These are phyloP conservation scores for Ceratonia siliqua DNA, from an alignment of 306 rosid species.

Conservation along the genomic window DNA sequence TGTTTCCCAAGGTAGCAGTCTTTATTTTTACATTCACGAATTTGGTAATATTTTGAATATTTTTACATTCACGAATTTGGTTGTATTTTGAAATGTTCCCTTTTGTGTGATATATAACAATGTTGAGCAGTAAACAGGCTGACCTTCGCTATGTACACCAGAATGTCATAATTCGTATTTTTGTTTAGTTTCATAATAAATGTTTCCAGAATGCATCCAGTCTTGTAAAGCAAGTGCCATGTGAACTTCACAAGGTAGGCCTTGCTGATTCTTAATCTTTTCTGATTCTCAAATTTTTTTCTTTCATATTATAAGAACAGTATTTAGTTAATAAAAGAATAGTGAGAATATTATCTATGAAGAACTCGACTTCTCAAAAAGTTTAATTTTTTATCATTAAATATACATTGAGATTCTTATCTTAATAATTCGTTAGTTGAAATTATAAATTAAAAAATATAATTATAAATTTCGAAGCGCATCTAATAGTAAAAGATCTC, in stretches of 20 bases:
- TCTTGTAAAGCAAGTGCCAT: background rate
- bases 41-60: background rate
- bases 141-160: background rate
- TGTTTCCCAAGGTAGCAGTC: background rate
- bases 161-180: background rate
- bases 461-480: too few relatives aligned
- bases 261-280: background rate
- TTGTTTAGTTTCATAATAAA: background rate
- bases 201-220: background rate
- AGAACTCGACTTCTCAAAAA: too few relatives aligned
- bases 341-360: too few relatives aligned
- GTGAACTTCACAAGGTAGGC: background rate
- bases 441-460: too few relatives aligned
- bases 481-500: too few relatives aligned
- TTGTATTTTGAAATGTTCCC: background rate
- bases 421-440: too few relatives aligned
- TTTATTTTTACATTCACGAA: background rate
- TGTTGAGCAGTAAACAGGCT: background rate
- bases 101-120: background rate
- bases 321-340: background rate
- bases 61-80: background rate
- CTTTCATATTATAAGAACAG: background rate
- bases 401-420: too few relatives aligned
- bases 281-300: background rate
- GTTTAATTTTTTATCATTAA: too few relatives aligned